Evolutionary conservation across 2,329 filamentous ascomycete genomes (phyloP), one percentile per base, ranked within the genome.

Genomic region (Aschersonia sp.): DNA sequence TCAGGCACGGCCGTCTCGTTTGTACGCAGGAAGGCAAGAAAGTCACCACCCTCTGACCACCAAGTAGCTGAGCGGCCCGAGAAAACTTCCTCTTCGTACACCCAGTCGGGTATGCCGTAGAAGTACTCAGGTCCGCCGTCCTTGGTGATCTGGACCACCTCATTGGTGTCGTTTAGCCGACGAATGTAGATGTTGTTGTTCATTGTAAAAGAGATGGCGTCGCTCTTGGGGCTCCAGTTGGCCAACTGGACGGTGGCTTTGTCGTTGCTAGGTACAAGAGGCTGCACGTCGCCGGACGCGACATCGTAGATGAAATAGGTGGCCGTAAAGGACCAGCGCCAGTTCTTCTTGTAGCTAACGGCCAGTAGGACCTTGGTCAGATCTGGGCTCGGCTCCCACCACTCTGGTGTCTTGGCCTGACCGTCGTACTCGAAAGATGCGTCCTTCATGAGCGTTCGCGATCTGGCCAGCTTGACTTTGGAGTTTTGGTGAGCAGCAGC

Each of bases 71-170:
- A 87, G 55, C 86, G 85, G 1, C 78, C 83, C 10, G 71, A 65
- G 52, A 97, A 86, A 3, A 71, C 68, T 48, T 71, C 68, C 55
- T 76, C 73, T 60, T 94, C 87, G 58, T 94, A 95, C 0, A 97
- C 92, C 92, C 92, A 98, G 63, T 98, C 94, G 0, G 92, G 92
- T 28, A 96, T 80, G 20, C 92, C 92, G 58, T 98, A 96, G 65
- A 98, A 98, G 51, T 92, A 79, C 56, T 97, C 81, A 0, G 80
- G 72, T 0, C 91, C 87, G 9, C 94, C 92, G 60, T 98, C 91
- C 47, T 72, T 79, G 1, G 92, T 97, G 56, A 98, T 84, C 52
- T 84, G 79, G 4, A 75, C 72, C 4, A 87, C 75, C 12, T 74
- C 66, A 28, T 77, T 68, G 4, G 74, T 76, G 35, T 59, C 66